Conservation (phyloP, 2,329 filamentous ascomycete genomes). For the Stagonosporopsis vannaccii region DNA sequence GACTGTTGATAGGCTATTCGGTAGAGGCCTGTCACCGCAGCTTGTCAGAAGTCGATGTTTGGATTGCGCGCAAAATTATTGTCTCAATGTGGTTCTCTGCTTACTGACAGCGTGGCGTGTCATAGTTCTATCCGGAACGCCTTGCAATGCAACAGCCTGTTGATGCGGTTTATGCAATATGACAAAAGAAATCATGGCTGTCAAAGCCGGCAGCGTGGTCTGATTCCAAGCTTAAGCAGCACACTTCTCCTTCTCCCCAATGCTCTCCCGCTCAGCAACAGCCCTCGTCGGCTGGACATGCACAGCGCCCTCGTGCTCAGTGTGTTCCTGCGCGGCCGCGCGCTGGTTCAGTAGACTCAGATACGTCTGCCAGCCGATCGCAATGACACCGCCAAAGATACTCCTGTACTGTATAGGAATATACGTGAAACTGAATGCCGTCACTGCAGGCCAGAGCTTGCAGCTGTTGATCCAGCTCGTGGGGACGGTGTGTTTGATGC, state of each 20-base stretch:
- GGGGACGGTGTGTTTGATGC: slow-evolving; percentile 78
- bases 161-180: slow-evolving; percentile 6
- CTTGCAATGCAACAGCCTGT: slow-evolving; percentile 18
- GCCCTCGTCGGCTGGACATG: background rate
- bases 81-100: background rate
- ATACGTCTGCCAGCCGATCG: slow-evolving; percentile 93
- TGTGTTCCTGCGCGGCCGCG: slow-evolving; percentile 66
- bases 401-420: slow-evolving; percentile 79
- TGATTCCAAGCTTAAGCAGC: slow-evolving; percentile 3
- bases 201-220: background rate
- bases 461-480: slow-evolving; percentile 77
- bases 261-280: slow-evolving; percentile 6
- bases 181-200: slow-evolving; percentile 19
- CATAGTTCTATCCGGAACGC: slow-evolving; percentile 5
- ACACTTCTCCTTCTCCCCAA: slow-evolving; percentile 25
- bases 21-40: background rate
- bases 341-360: slow-evolving; percentile 78
- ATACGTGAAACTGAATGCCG: slow-evolving; percentile 86
- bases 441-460: slow-evolving; percentile 89
- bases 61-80: background rate
- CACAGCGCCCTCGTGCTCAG: slow-evolving; percentile 23
- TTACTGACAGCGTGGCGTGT: background rate
- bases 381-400: slow-evolving; percentile 77
- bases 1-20: slow-evolving; percentile 3
- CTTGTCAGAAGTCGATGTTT: background rate